Conservation (phyloP, 192 early-diverging fungal genomes). For the Podochytrium sp. region DNA sequence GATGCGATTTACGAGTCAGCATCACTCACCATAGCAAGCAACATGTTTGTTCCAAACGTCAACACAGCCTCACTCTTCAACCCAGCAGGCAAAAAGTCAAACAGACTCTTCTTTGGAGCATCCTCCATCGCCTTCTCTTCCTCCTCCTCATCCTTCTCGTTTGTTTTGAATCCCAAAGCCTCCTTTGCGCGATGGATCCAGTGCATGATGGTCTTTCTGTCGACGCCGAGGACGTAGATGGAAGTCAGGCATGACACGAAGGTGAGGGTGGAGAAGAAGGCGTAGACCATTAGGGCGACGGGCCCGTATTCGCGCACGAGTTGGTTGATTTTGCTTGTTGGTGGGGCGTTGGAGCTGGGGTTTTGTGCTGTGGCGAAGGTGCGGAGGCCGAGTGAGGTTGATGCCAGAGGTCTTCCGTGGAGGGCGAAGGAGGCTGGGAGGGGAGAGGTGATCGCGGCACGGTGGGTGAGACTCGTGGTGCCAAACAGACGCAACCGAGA, state of each 20-base stretch:
- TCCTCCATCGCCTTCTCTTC: constrained; percentile 8
- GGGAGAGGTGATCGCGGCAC: too few species aligned
- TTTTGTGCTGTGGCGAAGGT: too few species aligned
- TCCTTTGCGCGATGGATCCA: constrained; percentile 25
- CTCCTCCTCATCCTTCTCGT: background rate
- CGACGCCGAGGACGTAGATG: constrained; percentile 49
- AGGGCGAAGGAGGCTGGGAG: too few species aligned
- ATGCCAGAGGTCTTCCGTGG: too few species aligned
- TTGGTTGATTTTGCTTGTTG: constrained; percentile 22
- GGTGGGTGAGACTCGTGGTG: too few species aligned
- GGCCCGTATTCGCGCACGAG: constrained; percentile 55
- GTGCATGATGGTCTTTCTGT: constrained; percentile 32
- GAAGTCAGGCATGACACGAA: constrained; percentile 44
- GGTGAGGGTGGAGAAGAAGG: constrained; percentile 43
- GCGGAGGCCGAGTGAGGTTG: background rate
- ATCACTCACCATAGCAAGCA: constrained; percentile 48
- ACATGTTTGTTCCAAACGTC: constrained; percentile 39
- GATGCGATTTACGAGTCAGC: background rate
- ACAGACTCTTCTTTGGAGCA: constrained; percentile 18
- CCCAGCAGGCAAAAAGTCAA: constrained; percentile 37
- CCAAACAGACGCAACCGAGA: too few species aligned
- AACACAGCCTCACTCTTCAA: constrained; percentile 37
- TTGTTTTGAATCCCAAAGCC: constrained; percentile 34
- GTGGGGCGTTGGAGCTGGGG: background rate
- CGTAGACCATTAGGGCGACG: constrained; percentile 46